These are phyloP conservation scores for Nevesoporus exiguus DNA, from an alignment of 768 basidiomycete species.

Conservation along the genomic window DNA sequence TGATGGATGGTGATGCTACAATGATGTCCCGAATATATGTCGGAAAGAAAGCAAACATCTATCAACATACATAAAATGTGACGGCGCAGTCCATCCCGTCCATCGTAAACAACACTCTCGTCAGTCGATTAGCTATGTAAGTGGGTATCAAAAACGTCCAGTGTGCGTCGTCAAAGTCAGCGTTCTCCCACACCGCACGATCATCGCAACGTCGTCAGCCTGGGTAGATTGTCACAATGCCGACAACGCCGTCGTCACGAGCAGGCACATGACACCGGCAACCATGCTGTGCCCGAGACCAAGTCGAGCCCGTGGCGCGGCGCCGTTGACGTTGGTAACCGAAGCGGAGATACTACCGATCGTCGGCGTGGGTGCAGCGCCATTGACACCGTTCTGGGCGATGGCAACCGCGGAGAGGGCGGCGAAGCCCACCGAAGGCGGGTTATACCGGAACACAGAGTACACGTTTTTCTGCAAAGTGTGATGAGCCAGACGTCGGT, in stretches of 20 bases:
- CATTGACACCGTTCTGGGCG: constrained; percentile 29
- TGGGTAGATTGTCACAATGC: constrained; percentile 3
- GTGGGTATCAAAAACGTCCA: neutral
- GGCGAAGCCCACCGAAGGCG: constrained; percentile 51
- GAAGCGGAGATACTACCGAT: constrained; percentile 50
- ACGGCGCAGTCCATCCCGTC: too few species aligned
- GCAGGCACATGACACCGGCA: neutral
- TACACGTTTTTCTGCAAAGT: constrained; percentile 49
- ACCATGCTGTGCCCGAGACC: neutral
- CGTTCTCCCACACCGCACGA: too few species aligned
- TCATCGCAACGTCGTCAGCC: neutral
- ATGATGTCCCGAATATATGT: neutral
- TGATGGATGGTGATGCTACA: neutral
- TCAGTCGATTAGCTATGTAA: neutral
- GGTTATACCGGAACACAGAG: constrained; percentile 49
- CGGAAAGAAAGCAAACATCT: neutral
- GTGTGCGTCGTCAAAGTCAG: neutral
- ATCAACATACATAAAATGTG: neutral
- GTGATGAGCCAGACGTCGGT: neutral
- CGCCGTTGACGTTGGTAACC: constrained; percentile 32
- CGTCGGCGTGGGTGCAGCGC: constrained; percentile 50
- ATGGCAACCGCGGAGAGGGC: constrained; percentile 33
- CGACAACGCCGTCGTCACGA: neutral
- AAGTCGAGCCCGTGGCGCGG: neutral
- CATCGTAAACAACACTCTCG: neutral